These are phyloP conservation scores for Fraxinus platypoda DNA, from an alignment of 305 asterid genomes.

Conservation along the genomic window DNA sequence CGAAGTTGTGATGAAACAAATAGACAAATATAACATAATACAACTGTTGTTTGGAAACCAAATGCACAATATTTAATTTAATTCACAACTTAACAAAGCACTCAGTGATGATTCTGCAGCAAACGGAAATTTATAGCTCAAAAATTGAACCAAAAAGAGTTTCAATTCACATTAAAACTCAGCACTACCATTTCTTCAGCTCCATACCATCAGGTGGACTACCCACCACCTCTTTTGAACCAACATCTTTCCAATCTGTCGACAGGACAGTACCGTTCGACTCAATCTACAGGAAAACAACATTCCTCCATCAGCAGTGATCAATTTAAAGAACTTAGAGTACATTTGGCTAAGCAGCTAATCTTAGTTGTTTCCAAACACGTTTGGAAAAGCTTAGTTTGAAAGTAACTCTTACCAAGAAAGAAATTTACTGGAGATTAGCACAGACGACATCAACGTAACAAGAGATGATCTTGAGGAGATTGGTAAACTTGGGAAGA, in stretches of 20 bases:
- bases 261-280: constrained; percentile 94
- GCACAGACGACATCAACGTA: neutral
- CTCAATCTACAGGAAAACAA: constrained; percentile 62
- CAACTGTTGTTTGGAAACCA: neutral
- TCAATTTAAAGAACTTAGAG: neutral
- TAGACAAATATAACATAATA: neutral
- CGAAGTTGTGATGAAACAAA: neutral
- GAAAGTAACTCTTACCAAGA: neutral
- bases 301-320: neutral
- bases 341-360: neutral
- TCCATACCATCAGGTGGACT: constrained; percentile 99
- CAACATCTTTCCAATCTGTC: constrained; percentile 97
- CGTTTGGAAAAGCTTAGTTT: neutral
- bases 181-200: constrained; percentile 83
- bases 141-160: neutral
- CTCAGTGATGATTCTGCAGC: neutral
- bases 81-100: neutral
- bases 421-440: neutral
- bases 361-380: neutral
- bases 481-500: neutral
- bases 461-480: neutral
- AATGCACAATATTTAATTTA: neutral
- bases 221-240: constrained; percentile 85
- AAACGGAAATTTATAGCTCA: constrained; percentile 11
- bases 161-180: neutral